Evolutionary conservation across 371 early-diverging fungal genomes (phyloP), one percentile per base, ranked within the genome.

Genomic region (Mycotypha africana): DNA sequence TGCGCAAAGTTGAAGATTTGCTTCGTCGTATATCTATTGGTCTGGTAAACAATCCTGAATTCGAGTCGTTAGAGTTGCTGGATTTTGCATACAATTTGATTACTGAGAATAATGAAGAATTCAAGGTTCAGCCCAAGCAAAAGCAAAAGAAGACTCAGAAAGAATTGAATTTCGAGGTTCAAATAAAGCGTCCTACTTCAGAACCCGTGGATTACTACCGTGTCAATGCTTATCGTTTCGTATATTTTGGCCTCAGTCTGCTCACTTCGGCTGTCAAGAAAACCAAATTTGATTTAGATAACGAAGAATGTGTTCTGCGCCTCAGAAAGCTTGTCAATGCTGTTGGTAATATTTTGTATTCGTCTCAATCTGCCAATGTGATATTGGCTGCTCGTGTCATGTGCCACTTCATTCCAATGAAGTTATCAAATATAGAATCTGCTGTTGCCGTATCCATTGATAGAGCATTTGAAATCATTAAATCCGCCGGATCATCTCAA

Each of bases 241-340:
- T 94, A 34, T 86, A 87, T 46, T 95, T 98, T 78, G 97, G 97
- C 4, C 62, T 97, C 14, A 73, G 78, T 20, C 66, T 95, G 15
- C 66, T 88, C 44, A 69, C 84, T 12, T 70, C 85, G 1, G 78
- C 84, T 1, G 56, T 92, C 35, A 79, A 76, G 45, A 78, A 82
- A 45, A 81, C 81, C 51, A 78, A 79, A 50, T 78, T 92, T 45
- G 74, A 82, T 51, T 55, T 73, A 4, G 62, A 60, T 6, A 60
- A 74, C 5, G 39, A 61, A 0, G 78, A 77, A 22, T 79, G 88
- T 35, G 38, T 82, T 25, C 56, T 67, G 0, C 73, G 92, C 60
- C 53, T 96, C 33, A 84, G 89, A 55, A 84, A 89, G 4, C 79
- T 96, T 34, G 85, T 96, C 4, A 76, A 80, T 25, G 65, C 84